Evolutionary conservation across 352 stramenopile species (phyloP), one percentile per base, ranked within the genome.

Genomic region (Peronospora destructor): DNA sequence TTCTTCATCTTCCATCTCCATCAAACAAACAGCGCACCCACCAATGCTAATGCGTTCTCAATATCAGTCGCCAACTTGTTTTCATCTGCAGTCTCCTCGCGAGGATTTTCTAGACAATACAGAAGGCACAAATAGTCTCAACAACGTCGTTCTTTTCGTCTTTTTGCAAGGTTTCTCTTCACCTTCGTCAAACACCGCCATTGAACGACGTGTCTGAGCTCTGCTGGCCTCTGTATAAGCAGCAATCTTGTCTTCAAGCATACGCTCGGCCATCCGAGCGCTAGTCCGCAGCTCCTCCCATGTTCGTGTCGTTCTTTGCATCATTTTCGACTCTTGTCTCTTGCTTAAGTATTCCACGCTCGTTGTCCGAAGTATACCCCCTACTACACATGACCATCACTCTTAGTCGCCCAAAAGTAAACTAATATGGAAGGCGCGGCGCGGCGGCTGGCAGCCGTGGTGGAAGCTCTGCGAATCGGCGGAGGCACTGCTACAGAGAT

Each of bases 171-270:
- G 1, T 23, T 43, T 45, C 9, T 41, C 19, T n/a, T 0, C 49
- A 94, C 80, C 80, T 67, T 86, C 73, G 43, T 92, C 81, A 48
- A 76, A 86, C 4, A 37, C 50, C 7, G 44, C 35, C 3, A 47
- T 35, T 28, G 41, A 35, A 23, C 47, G 51, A 41, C 76, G 79
- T 39, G 56, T 48, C 25, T 71, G 67, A 32, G 52, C 62, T 59
- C 68, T 82, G 49, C 76, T 87, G 16, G 82, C 67, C 2, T 70
- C 55, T 13, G 67, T 84, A 33, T 87, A 91, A 0, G 79, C 56
- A 11, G 73, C 68, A 40, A 91, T 84, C 47, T 94, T 91, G 48
- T 91, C 81, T 63, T 90, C 84, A 40, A 94, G 65, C 43, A 75
- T 69, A 21, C 67, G 76, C 64, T 94, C 84, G n/a, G 80, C 71